These are phyloP conservation scores for Psilocybe mexicana DNA, from an alignment of 1,284 basidiomycete species.

Conservation along the genomic window DNA sequence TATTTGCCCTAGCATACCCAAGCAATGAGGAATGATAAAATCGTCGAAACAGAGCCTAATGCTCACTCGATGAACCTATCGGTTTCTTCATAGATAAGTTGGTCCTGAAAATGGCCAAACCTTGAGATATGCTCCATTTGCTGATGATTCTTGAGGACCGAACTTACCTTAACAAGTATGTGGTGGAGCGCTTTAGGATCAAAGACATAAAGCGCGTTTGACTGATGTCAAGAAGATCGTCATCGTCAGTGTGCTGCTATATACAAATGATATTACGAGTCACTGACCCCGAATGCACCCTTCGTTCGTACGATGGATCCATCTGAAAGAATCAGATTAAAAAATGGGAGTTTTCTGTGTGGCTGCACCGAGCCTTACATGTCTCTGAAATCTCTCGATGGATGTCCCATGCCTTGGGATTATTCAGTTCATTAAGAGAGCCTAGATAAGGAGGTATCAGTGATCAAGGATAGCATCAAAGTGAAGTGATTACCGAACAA, in stretches of 20 bases:
- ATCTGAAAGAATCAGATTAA: background rate
- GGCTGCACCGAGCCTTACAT: conserved; percentile 15
- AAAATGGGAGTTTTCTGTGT: no score
- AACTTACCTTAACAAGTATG: conserved; percentile 29
- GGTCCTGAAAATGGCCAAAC: conserved; percentile 21
- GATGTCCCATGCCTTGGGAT: conserved; percentile 27
- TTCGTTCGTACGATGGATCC: background rate
- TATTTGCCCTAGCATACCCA: conserved; percentile 12
- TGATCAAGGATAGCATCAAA: background rate
- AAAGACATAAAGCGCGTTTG: conserved; percentile 27
- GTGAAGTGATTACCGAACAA: conserved; percentile 1
- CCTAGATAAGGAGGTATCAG: conserved; percentile 15
- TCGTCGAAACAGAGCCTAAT: conserved; percentile 1
- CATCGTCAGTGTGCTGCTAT: background rate
- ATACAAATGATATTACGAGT: no score
- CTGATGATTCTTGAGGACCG: conserved; percentile 9
- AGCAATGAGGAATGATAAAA: background rate
- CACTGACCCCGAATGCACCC: background rate
- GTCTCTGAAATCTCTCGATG: conserved; percentile 22
- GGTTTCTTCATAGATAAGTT: conserved; percentile 27
- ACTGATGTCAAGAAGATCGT: conserved; percentile 12
- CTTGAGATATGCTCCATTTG: conserved; percentile 5
- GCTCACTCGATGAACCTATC: conserved; percentile 22
- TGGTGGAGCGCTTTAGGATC: conserved; percentile 33
- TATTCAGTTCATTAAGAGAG: conserved; percentile 24